These are phyloP conservation scores for Candida incommunis DNA, from an alignment of 805 yeast genomes.

Conservation along the genomic window DNA sequence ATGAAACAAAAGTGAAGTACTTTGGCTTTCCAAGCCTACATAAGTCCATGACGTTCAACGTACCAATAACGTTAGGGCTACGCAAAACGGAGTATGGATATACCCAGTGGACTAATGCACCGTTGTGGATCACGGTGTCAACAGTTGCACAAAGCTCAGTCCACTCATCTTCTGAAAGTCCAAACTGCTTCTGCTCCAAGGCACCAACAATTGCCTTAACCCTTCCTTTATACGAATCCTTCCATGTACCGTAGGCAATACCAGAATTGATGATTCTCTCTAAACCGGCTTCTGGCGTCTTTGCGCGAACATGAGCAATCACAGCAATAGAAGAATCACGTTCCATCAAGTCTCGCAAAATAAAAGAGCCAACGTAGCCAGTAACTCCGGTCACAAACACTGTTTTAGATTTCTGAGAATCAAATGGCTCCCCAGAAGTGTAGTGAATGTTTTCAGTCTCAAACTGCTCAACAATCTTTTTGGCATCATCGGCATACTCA, in stretches of 20 bases:
- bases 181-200: conserved; percentile 59
- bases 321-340: conserved; percentile 44
- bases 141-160: conserved; percentile 35
- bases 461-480: conserved; percentile 27
- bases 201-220: conserved; percentile 76
- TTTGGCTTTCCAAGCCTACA: conserved; percentile 75
- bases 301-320: conserved; percentile 86
- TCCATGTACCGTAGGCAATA: conserved; percentile 71
- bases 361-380: conserved; percentile 89
- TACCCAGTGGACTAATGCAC: conserved; percentile 98
- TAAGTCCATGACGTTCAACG: conserved; percentile 68
- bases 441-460: conserved; percentile 17
- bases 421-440: conserved; percentile 28
- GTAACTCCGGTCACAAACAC: conserved; percentile 92
- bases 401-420: conserved; percentile 28
- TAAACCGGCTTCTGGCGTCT: conserved; percentile 49
- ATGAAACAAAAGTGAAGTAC: conserved; percentile 79
- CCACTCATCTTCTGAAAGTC: conserved; percentile 50
- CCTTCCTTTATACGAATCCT: conserved; percentile 38
- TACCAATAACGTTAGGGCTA: conserved; percentile 84
- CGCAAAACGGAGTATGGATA: conserved; percentile 84
- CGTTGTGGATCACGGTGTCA: conserved; percentile 86
- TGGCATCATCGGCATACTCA: conserved; percentile 67
- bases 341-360: conserved; percentile 59
- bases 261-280: conserved; percentile 67